phyloP scores from a whole-genome alignment of 176 grass and related monocot genomes.

The Alopecurus myosuroides region DNA sequence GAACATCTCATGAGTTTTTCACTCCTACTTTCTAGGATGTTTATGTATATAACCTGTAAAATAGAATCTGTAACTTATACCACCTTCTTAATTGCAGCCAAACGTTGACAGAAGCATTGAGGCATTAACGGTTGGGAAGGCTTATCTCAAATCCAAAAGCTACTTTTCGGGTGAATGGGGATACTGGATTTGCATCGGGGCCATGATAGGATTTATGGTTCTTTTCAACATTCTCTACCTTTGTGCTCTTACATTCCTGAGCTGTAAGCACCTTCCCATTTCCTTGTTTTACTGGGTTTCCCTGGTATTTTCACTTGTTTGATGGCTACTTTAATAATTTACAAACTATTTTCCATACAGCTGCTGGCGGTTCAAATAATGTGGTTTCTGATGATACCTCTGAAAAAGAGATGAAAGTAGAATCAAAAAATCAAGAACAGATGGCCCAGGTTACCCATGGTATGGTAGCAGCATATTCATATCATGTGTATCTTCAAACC shows the following conservation, averaged over 20 bases:
- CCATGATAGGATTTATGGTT: slow-evolving; percentile 47
- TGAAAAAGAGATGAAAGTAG: slow-evolving; percentile 18
- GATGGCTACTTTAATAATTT: neutral
- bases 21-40: neutral
- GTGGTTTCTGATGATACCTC: slow-evolving; percentile 34
- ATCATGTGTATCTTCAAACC: neutral
- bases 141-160: slow-evolving; percentile 58
- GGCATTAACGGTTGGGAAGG: slow-evolving; percentile 46
- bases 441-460: slow-evolving; percentile 5
- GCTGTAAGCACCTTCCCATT: slow-evolving; percentile 30
- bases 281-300: neutral
- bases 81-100: slow-evolving; percentile 29
- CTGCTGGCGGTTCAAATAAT: slow-evolving; percentile 29
- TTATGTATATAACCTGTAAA: neutral
- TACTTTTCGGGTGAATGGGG: slow-evolving; percentile 40
- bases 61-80: neutral
- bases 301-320: neutral
- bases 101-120: slow-evolving; percentile 41
- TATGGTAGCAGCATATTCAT: neutral
- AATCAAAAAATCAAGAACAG: slow-evolving; percentile 18
- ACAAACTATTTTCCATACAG: slow-evolving; percentile 26
- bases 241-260: slow-evolving; percentile 41
- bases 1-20: neutral
- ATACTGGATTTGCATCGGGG: slow-evolving; percentile 61
- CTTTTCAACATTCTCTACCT: slow-evolving; percentile 52